A percentile compares a stretch with the other conserved stretches of the same genome.
Conservation (phyloP, 768 basidiomycete species). For the Termitomyces sp. region DNA sequence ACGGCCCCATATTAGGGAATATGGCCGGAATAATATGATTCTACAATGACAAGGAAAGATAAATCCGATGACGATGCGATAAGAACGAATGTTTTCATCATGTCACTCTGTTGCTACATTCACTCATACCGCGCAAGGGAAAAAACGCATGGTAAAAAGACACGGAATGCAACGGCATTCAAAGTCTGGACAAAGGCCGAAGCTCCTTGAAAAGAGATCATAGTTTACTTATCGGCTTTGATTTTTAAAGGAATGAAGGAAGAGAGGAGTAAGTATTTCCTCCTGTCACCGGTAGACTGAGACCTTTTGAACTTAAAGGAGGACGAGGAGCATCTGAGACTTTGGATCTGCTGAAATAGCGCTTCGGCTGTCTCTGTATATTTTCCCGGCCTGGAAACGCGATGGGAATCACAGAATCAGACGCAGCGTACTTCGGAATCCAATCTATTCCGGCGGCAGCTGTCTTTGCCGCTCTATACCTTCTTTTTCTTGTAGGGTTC, state of each 20-base stretch:
- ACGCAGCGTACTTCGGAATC: slow-evolving; percentile 11
- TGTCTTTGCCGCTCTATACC: slow-evolving; percentile 23
- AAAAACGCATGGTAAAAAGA: too few species aligned
- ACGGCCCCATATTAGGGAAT: neutral
- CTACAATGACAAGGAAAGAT: too few species aligned
- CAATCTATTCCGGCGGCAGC: slow-evolving; percentile 18
- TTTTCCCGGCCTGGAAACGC: neutral
- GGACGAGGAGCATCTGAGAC: neutral
- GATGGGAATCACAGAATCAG: neutral
- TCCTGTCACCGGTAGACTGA: neutral
- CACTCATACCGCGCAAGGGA: too few species aligned
- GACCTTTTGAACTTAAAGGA: neutral
- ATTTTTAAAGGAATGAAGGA: neutral
- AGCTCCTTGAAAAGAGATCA: too few species aligned
- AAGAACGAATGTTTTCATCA: too few species aligned
- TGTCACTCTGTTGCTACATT: too few species aligned
- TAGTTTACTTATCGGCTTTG: neutral
- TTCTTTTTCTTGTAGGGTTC: slow-evolving; percentile 18
- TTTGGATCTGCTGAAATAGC: neutral
- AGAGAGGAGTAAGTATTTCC: neutral
- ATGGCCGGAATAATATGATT: too few species aligned
- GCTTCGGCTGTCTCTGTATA: neutral
- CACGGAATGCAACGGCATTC: too few species aligned
- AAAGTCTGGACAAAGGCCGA: too few species aligned
- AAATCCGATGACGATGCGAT: too few species aligned